Conservation (phyloP, 306 rosid genomes). For the Potentilla sterilis region DNA sequence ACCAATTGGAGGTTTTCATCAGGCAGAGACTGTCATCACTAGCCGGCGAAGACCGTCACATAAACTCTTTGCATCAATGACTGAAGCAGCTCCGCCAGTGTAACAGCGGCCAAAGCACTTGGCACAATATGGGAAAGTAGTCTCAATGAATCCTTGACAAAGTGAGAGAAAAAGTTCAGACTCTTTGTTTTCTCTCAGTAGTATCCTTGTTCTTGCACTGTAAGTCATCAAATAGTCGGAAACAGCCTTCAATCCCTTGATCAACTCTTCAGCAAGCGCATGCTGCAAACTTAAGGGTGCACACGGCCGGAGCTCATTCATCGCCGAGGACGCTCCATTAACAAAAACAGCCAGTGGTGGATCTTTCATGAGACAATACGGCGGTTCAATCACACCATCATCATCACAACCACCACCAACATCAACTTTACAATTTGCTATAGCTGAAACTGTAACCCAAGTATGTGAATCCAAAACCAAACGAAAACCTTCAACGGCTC, state of each 20-base stretch:
- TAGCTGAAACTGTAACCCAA: conserved; percentile 89
- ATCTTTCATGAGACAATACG: conserved; percentile 90
- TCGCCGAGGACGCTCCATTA: conserved; percentile 87
- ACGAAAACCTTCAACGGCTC: conserved; percentile 92
- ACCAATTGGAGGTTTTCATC: conserved; percentile 51
- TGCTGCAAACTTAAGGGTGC: conserved; percentile 80
- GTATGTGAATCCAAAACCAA: conserved; percentile 97
- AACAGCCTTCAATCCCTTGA: conserved; percentile 72
- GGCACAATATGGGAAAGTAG: conserved; percentile 81
- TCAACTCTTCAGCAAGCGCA: conserved; percentile 71
- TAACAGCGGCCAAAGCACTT: conserved; percentile 92
- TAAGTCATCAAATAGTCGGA: conserved; percentile 75
- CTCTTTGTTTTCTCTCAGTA: conserved; percentile 58
- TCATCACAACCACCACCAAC: conserved; percentile 43
- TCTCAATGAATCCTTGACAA: conserved; percentile 87
- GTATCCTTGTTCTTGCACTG: conserved; percentile 54
- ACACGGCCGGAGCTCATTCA: conserved; percentile 96
- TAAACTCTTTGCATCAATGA: conserved; percentile 67
- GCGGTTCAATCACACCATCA: conserved; percentile 77
- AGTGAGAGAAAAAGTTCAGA: conserved; percentile 91
- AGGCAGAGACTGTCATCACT: conserved; percentile 46
- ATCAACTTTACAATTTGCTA: conserved; percentile 27
- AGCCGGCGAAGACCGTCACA: conserved; percentile 69
- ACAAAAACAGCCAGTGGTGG: conserved; percentile 98
- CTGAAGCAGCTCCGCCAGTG: conserved; percentile 62